Percentiles rank a stretch among this genome's conserved stretches.
Conservation (phyloP, 192 early-diverging fungal genomes). For the Phycomyces blakesleeanus region DNA sequence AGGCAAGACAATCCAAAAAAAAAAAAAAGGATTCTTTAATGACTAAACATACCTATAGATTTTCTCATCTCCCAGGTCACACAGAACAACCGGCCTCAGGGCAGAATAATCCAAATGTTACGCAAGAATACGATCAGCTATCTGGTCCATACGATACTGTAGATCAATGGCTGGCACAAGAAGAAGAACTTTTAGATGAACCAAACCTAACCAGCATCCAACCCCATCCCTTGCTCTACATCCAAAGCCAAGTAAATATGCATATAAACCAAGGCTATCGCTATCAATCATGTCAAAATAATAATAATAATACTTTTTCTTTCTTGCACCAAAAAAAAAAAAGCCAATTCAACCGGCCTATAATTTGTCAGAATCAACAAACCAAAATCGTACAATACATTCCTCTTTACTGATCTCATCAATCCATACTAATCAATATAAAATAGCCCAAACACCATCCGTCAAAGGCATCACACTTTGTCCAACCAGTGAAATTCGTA, state of each 20-base stretch:
- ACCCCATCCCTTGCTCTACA: neutral
- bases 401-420: neutral
- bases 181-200: neutral
- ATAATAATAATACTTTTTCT: too few species aligned
- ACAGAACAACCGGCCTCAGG: neutral
- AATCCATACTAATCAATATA: neutral
- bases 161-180: neutral
- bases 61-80: neutral
- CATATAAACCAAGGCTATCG: neutral
- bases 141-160: neutral
- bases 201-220: neutral
- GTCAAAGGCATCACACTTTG: neutral
- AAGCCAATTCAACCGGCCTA: too few species aligned
- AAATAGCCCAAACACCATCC: neutral
- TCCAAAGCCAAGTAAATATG: neutral
- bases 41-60: too few species aligned
- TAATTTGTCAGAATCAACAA: neutral
- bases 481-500: constrained; percentile 12
- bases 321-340: too few species aligned
- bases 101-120: neutral
- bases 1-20: too few species aligned
- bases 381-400: neutral
- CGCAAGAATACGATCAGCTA: neutral
- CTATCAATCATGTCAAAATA: neutral
- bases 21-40: too few species aligned